A percentile compares a stretch with the other conserved stretches of the same genome.
Evolutionary conservation across 2,329 filamentous ascomycete species (phyloP).

Genomic region (Exophiala sideris): DNA sequence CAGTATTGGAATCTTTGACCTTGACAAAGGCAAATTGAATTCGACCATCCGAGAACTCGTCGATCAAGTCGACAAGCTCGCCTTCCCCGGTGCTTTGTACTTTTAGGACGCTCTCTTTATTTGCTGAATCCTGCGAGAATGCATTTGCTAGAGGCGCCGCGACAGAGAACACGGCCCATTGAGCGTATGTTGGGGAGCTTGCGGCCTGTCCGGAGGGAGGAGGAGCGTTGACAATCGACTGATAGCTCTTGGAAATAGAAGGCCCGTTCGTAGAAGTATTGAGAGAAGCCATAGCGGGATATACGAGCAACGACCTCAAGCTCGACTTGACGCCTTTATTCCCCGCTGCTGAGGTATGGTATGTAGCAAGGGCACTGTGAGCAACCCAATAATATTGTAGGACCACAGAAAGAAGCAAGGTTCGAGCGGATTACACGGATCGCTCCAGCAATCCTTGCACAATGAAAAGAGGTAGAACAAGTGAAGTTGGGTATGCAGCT

Average conservation of each 20-base stretch:
- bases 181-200: constrained; percentile 75
- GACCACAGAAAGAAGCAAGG: too few relatives aligned
- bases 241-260: constrained; percentile 74
- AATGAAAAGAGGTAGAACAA: too few relatives aligned
- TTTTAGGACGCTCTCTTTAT: constrained; percentile 92
- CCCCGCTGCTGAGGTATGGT: too few relatives aligned
- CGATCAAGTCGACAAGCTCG: constrained; percentile 81
- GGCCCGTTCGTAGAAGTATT: constrained; percentile 76
- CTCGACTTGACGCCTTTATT: constrained; percentile 3
- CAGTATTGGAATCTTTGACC: constrained; percentile 90
- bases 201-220: constrained; percentile 55
- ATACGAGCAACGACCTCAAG: constrained; percentile 3
- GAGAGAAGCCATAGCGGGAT: constrained; percentile 66
- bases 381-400: too few relatives aligned
- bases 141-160: constrained; percentile 88
- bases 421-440: too few relatives aligned
- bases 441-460: too few relatives aligned
- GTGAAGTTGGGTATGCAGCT: too few relatives aligned
- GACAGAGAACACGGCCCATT: constrained; percentile 93
- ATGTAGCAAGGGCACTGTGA: too few relatives aligned
- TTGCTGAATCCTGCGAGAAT: constrained; percentile 75
- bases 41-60: constrained; percentile 94
- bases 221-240: constrained; percentile 62
- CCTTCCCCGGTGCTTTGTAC: constrained; percentile 92
- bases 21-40: constrained; percentile 97